phyloP scores from a whole-genome alignment of 1,139 yeast genomes.

The Eremothecium sinecaudum region DNA sequence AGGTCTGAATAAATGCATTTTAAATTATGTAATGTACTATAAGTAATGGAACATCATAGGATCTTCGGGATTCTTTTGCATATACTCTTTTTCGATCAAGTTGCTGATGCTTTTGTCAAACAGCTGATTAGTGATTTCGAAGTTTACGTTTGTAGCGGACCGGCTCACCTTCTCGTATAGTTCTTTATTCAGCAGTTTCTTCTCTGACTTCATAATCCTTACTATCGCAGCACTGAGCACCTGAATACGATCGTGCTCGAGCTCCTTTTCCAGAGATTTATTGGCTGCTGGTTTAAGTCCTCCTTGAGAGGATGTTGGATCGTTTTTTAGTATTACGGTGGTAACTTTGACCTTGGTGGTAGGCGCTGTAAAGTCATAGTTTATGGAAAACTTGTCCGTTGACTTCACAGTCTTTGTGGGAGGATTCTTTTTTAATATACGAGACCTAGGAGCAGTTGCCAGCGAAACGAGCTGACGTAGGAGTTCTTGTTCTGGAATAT shows the following conservation, averaged over 20 bases:
- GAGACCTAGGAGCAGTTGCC: constrained; percentile 73
- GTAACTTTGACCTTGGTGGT: constrained; percentile 66
- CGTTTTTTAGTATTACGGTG: constrained; percentile 44
- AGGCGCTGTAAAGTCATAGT: constrained; percentile 63
- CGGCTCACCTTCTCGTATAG: constrained; percentile 57
- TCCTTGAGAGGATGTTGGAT: constrained; percentile 20
- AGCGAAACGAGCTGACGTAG: constrained; percentile 74
- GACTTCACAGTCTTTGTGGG: constrained; percentile 61
- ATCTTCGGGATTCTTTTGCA: constrained; percentile 61
- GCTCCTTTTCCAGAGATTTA: background rate
- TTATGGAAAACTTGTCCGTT: constrained; percentile 58
- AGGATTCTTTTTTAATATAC: constrained; percentile 64
- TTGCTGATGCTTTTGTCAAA: constrained; percentile 77
- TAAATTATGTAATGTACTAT: constrained; percentile 35
- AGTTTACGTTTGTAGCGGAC: constrained; percentile 48
- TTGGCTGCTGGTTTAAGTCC: constrained; percentile 6
- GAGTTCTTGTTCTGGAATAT: constrained; percentile 64
- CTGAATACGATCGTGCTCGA: constrained; percentile 13
- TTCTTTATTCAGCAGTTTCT: constrained; percentile 51
- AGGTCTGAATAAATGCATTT: background rate
- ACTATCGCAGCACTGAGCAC: constrained; percentile 76
- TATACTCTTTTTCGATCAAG: constrained; percentile 72
- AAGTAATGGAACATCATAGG: constrained; percentile 60
- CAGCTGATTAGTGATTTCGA: constrained; percentile 56
- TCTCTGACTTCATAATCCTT: constrained; percentile 73